These are phyloP conservation scores for grape (Vitis vinifera) DNA, from an alignment of 164 flowering plant species.

Conservation along the genomic window ASM3070453v1 NC_081822.1:36196001-36196500, in stretches of 20 bases:
- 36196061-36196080: background rate
- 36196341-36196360: conserved; percentile 68
- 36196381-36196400: conserved; percentile 61
- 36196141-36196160: background rate
- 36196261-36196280: conserved; percentile 25
- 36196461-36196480: conserved; percentile 74
- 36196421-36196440: conserved; percentile 46
- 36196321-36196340: conserved; percentile 65
- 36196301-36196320: conserved; percentile 68
- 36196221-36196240: conserved; percentile 17
- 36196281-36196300: conserved; percentile 50
- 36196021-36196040: conserved; percentile 1
- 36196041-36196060: conserved; percentile 16
- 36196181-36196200: conserved; percentile 3
- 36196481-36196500: conserved; percentile 67
- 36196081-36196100: background rate
- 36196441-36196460: conserved; percentile 60
- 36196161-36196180: background rate
- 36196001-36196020: conserved; percentile 14
- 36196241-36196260: conserved; percentile 23
- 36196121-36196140: conserved; percentile 20
- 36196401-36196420: conserved; percentile 48
- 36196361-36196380: conserved; percentile 63
- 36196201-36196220: conserved; percentile 27
- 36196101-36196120: conserved; percentile 2